Base-by-base conservation (phyloP, 2,329 filamentous ascomycete genomes). In the Fonsecaea monophora region DNA sequence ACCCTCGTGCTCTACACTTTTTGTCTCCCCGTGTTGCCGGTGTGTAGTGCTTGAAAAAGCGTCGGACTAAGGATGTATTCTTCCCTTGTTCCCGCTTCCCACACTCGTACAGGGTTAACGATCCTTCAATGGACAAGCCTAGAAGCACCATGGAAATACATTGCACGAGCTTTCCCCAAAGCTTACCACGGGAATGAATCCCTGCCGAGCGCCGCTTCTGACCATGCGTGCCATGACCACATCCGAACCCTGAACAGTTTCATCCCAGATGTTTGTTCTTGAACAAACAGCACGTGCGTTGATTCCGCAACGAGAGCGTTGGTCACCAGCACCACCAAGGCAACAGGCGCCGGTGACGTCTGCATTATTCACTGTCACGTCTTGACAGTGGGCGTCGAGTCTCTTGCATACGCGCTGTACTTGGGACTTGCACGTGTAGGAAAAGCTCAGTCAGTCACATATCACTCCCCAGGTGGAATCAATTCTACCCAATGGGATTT, bases 231-330 rank as follows among this genome's bases (percentile, higher is more conserved):
- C 25, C 25, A 25, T 35, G 53, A 35, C 30, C 15, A 38, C 45
- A 50, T 10, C 18, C 6, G 18, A 25, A 50, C 45, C 45, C 45
- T 9, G 21, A 25, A 50, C 13, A 7, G 45, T 50, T 50, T 50
- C 45, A 25, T 9, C 25, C 21, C 30, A 18, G 18, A 37, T 37
- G 34, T 57, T 40, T 57, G 25, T 25, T 25, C 25, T 25, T 25
- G 25, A 25, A 25, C 21, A 21, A 7, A 37, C 54, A 57, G 34
- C 54, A 57, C 54, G 54, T 57, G 54, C 34, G 34, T 21, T n/a
- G 8, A 40, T 57, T 38, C 54, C 54, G 12, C 32, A 57, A 57
- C 4, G n/a, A 57, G 30, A 25, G 25, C 25, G 25, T 25, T 25
- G 25, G 25, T 25, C 25, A 25, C 25, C 25, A 25, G 25, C 25